These are phyloP conservation scores for Penicillium oxalicum DNA, from an alignment of 2,329 filamentous ascomycete species.

Conservation along the genomic window DNA sequence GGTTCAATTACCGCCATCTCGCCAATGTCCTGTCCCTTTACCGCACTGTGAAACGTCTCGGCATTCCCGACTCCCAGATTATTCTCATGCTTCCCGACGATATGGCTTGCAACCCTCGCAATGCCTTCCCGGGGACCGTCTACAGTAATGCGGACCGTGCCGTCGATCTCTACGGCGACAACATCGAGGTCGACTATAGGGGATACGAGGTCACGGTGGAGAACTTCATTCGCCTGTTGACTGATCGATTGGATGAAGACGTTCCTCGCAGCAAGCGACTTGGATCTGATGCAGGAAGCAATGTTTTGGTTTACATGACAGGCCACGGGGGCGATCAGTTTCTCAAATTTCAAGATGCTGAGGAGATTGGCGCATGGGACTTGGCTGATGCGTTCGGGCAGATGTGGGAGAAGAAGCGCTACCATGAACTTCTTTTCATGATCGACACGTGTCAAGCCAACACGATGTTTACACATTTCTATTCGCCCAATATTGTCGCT, in stretches of 20 bases:
- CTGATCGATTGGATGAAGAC: slow-evolving; percentile 87
- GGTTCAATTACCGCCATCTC: slow-evolving; percentile 99
- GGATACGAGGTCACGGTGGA: slow-evolving; percentile 98
- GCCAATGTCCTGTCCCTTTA: slow-evolving; percentile 97
- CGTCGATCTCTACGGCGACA: slow-evolving; percentile 94
- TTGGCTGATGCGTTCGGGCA: slow-evolving; percentile 95
- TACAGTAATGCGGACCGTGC: slow-evolving; percentile 97
- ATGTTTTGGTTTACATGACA: slow-evolving; percentile 98
- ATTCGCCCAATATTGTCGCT: slow-evolving; percentile 95
- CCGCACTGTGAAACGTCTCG: slow-evolving; percentile 93
- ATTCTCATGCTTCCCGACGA: slow-evolving; percentile 99
- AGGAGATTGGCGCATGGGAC: slow-evolving; percentile 95
- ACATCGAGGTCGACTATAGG: slow-evolving; percentile 97
- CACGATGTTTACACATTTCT: slow-evolving; percentile 98
- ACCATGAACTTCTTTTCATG: slow-evolving; percentile 98
- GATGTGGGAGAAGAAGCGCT: slow-evolving; percentile 99
- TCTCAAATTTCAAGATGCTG: slow-evolving; percentile 94
- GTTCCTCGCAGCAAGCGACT: slow-evolving; percentile 92
- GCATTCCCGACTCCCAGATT: slow-evolving; percentile 97
- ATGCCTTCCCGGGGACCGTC: slow-evolving; percentile 93
- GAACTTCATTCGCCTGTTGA: slow-evolving; percentile 93
- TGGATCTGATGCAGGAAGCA: slow-evolving; percentile 89
- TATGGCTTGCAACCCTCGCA: slow-evolving; percentile 98
- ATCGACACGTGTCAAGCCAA: slow-evolving; percentile 99
- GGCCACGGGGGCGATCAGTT: slow-evolving; percentile 97